Evolutionary conservation across 768 basidiomycete genomes (phyloP), one percentile per base, ranked within the genome.

Genomic region (Solioccasus polychromus): DNA sequence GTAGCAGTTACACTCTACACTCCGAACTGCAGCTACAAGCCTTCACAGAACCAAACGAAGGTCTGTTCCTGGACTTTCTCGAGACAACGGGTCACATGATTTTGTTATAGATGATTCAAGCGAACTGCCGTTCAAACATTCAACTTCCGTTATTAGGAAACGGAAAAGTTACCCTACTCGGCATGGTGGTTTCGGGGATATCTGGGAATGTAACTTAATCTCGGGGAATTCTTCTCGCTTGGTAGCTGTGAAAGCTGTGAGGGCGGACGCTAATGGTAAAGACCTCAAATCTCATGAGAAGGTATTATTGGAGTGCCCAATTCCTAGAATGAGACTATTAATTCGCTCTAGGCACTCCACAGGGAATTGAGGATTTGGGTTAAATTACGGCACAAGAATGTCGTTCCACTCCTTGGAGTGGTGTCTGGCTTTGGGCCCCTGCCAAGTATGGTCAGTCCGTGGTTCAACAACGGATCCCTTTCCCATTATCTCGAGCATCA

Each of bases 371-470:
- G 7, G 38, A 22, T 62, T 4, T 59, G 59, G 60, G 43, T 15
- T 15, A 20, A 17, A 15, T 24, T 60, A 26, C 31, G 18, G 17
- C 57, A 60, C 37, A 36, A 0, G 28, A 68, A 71, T 39, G 42
- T 69, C 5, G 50, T 69, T 18, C 63, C 63, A 5, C 41, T 71
- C 1, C 56, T 57, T 17, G 68, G 68, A 5, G 50, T 57, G 3
- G 53, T 61, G 15, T 48, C 44, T n/a, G 58, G 45, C 19, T 71
- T 66, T 26, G 67, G 69, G 24, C 59, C 53, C 5, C 50, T 54
- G 26, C 45, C 49, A 12, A 64, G 67, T 31, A 59, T 64, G 54
- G 60, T 69, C 32, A 68, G 58, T 45, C 67, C 68, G 5, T 68
- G 68, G 67, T 46, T 53, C 24, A 15, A 19, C 22, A 58, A 63